These are phyloP conservation scores for Telfairia occidentalis DNA, from an alignment of 331 rosid species.

Conservation along the genomic window DNA sequence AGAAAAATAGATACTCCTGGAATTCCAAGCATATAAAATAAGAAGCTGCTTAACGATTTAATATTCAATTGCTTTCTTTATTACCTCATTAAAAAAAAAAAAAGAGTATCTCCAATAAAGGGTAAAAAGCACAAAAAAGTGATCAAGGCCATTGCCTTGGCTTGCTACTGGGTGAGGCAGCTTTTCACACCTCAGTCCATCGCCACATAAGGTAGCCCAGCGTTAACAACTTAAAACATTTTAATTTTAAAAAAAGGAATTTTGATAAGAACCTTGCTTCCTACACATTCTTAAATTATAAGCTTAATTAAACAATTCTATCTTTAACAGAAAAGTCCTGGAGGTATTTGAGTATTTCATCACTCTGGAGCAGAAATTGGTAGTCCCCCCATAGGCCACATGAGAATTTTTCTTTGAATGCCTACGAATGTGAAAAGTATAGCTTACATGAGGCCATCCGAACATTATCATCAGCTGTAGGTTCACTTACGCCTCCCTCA, in stretches of 20 bases:
- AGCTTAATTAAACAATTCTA: not conserved
- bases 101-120: not conserved
- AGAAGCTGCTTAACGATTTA: not conserved
- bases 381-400: not conserved
- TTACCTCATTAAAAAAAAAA: not conserved
- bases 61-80: not conserved
- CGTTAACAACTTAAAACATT: not conserved
- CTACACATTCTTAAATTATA: not conserved
- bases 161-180: not conserved
- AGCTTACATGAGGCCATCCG: conserved; percentile 79
- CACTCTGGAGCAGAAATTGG: not conserved
- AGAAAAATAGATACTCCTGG: conserved; percentile 6
- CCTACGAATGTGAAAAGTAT: not conserved
- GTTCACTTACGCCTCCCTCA: conserved; percentile 76
- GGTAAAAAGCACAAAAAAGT: not conserved
- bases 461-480: conserved; percentile 71
- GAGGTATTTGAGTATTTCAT: not conserved
- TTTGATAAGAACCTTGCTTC: not conserved
- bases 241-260: too few species aligned
- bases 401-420: not conserved
- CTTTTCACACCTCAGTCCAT: not conserved
- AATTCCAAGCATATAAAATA: not conserved
- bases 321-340: not conserved
- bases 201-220: not conserved
- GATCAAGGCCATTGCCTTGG: not conserved